Evolutionary conservation across 139 green algal species (phyloP), one percentile per base, ranked within the genome.

Genomic region (Desmodesmus armatus): DNA sequence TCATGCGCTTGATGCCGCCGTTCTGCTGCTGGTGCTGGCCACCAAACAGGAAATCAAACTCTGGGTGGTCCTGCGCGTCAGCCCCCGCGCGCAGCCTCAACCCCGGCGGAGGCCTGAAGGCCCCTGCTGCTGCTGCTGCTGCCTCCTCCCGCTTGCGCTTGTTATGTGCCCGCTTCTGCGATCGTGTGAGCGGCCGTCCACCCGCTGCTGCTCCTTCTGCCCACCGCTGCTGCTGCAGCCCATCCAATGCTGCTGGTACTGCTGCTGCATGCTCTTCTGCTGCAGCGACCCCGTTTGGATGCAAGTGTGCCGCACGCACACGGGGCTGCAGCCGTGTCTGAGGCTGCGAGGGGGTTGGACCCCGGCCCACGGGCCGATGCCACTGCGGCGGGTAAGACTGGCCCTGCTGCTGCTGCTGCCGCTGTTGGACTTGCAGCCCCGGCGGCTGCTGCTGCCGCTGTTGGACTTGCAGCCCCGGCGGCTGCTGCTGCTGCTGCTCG

Each of bases 141-240:
- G 65, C 27, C 65, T 29, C 31, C n/a, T 49, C 19, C 33, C 5
- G 65, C 65, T 74, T 25, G n/a, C 29, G 31, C 33, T 41, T 5
- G 65, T 49, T 41, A 21, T 41, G 65, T n/a, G n/a, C n/a, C 6
- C n/a, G 33, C 33, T 23, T 9, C 27, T 35, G 27, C 5, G 7
- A 6, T 33, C 65, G 65, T 5, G 6, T 74, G 65, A 7, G 47
- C 47, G 7, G 47, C 47, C 47, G 7, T 7, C 47, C 37, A 75
- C 49, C 67, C 25, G 40, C 67, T 31, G 37, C 35, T 43, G 6
- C 21, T 1, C 21, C 29, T 33, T n/a, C 31, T 63, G n/a, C 21
- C 15, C 58, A 39, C 70, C 2, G 31, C 49, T 81, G 39, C 44
- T 81, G 74, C 49, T n/a, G n/a, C n/a, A n/a, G n/a, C n/a, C n/a